Conservation (phyloP, 2,329 filamentous ascomycete species). For the Paramyrothecium sp. region DNA sequence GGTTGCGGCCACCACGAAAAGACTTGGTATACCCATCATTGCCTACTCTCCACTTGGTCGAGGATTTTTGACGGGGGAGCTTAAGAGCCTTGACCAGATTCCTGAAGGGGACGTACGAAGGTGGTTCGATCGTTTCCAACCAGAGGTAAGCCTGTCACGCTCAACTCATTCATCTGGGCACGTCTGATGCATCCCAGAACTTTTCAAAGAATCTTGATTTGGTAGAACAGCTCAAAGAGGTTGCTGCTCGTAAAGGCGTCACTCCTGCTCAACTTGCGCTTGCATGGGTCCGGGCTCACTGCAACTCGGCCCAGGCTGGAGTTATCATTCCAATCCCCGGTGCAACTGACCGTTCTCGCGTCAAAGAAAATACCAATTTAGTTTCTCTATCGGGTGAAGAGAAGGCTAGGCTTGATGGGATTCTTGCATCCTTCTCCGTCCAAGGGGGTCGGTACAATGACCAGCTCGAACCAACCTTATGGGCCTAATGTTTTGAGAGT, state of each 20-base stretch:
- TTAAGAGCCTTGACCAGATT: not conserved
- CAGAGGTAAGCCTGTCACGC: not conserved
- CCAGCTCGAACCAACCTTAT: not conserved
- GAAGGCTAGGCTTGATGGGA: not conserved
- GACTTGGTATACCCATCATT: not conserved
- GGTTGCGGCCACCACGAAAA: not conserved
- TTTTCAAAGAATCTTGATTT: not conserved
- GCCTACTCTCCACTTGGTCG: not conserved
- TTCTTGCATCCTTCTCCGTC: not conserved
- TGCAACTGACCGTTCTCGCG: not conserved
- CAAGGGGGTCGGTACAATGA: not conserved
- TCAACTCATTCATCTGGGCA: no score
- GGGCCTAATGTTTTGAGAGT: not conserved
- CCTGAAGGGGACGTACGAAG: not conserved
- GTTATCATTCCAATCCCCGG: not conserved
- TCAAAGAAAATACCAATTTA: not conserved
- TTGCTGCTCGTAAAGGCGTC: not conserved
- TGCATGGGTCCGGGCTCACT: not conserved
- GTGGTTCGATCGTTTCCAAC: not conserved
- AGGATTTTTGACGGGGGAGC: not conserved
- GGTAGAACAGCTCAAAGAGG: not conserved
- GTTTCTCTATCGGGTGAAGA: not conserved
- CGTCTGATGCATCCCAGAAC: not conserved
- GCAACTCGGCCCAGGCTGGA: not conserved
- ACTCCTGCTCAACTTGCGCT: not conserved